Evolutionary conservation across 2,329 filamentous ascomycete genomes (phyloP).

Genomic region (Fonsecaea pedrosoi): DNA sequence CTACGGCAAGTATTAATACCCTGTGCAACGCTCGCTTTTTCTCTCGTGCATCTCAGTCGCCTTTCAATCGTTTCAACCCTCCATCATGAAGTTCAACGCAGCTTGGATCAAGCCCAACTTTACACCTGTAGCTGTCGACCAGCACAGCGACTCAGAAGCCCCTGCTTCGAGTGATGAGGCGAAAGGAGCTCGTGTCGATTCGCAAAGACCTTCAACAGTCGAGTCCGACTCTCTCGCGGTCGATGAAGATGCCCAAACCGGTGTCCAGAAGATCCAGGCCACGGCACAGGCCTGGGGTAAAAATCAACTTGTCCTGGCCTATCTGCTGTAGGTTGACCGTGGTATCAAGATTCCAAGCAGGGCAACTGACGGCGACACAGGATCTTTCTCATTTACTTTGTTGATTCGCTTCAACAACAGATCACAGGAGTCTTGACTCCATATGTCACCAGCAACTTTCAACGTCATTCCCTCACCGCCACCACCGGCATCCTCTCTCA

Average conservation of each 20-base stretch:
- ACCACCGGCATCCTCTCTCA: conserved; percentile 61
- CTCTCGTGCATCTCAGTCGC: neutral
- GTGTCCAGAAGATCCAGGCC: conserved; percentile 53
- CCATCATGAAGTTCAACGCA: conserved; percentile 14
- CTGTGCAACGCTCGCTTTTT: neutral
- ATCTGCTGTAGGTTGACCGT: neutral
- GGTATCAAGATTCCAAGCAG: conserved; percentile 39
- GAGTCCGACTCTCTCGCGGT: conserved; percentile 28
- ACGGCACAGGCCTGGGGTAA: conserved; percentile 50
- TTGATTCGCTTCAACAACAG: conserved; percentile 53
- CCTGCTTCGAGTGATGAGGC: neutral
- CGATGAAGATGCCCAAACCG: conserved; percentile 42
- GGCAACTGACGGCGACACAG: conserved; percentile 42
- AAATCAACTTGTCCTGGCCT: conserved; percentile 16
- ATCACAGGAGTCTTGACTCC: conserved; percentile 54
- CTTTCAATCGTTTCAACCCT: conserved; percentile 1
- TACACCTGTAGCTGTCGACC: conserved; percentile 7
- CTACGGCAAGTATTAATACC: neutral
- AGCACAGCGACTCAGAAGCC: conserved; percentile 10
- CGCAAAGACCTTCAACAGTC: neutral
- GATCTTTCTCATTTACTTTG: conserved; percentile 57
- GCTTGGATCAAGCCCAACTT: conserved; percentile 11
- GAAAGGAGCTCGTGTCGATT: neutral
- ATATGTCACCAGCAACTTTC: conserved; percentile 60
- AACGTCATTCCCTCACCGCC: conserved; percentile 58